phyloP scores from a whole-genome alignment of 148 eudicot genomes.

The Silene uniflora region DNA sequence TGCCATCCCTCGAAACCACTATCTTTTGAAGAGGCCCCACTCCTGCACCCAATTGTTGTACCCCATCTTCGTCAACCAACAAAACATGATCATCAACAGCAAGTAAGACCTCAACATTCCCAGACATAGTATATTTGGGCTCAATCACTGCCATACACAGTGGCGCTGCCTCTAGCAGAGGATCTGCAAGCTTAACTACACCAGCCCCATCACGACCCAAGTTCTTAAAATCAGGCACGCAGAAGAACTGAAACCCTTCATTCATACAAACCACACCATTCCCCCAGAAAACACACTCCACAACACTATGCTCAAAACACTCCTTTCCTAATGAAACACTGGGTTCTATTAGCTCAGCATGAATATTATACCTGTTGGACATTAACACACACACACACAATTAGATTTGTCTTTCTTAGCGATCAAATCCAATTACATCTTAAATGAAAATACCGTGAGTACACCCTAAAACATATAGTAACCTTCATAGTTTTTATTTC shows the following conservation, averaged over 20 bases:
- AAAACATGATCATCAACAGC: slow-evolving; percentile 72
- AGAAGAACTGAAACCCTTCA: slow-evolving; percentile 71
- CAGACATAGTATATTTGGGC: slow-evolving; percentile 87
- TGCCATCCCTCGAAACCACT: slow-evolving; percentile 79
- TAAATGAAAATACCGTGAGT: not conserved
- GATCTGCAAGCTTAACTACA: slow-evolving; percentile 60
- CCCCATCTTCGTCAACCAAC: slow-evolving; percentile 88
- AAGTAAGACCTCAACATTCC: slow-evolving; percentile 84
- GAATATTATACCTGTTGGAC: slow-evolving; percentile 37
- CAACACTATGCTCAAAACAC: slow-evolving; percentile 81
- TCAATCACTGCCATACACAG: slow-evolving; percentile 84
- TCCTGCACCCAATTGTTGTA: slow-evolving; percentile 64
- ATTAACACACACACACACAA: not conserved
- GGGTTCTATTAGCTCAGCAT: slow-evolving; percentile 53
- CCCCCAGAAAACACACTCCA: slow-evolving; percentile 97
- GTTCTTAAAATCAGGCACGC: slow-evolving; percentile 65
- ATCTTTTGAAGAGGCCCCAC: slow-evolving; percentile 88
- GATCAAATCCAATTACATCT: not conserved
- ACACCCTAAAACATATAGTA: not conserved
- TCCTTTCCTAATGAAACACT: slow-evolving; percentile 61
- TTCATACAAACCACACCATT: slow-evolving; percentile 86
- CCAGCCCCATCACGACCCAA: slow-evolving; percentile 31
- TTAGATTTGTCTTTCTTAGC: not conserved
- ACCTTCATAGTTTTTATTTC: not conserved
- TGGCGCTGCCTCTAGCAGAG: slow-evolving; percentile 67